These are phyloP conservation scores for Flaveria robusta DNA, from an alignment of 129 eudicot species.

Conservation along the genomic window DNA sequence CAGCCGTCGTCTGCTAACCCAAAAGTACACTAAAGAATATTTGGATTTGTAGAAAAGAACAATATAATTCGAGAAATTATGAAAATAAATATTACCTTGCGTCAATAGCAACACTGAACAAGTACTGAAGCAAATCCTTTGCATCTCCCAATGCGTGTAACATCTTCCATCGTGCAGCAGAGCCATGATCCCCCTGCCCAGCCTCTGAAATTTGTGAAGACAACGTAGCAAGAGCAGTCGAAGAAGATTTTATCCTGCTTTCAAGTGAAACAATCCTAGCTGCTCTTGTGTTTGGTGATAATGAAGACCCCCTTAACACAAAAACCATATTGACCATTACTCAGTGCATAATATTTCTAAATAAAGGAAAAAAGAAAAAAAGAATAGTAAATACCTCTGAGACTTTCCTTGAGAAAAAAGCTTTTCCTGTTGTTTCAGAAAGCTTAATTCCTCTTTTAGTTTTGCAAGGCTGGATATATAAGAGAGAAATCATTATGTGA, in stretches of 20 bases:
- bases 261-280: conserved; percentile 85
- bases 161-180: conserved; percentile 77
- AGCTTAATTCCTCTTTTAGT: conserved; percentile 81
- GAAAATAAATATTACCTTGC: conserved; percentile 53
- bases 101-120: conserved; percentile 67
- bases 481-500: conserved; percentile 13
- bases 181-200: conserved; percentile 60
- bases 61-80: conserved; percentile 1
- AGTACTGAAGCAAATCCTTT: conserved; percentile 75
- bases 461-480: conserved; percentile 67
- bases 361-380: neutral
- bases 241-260: conserved; percentile 67
- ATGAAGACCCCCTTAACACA: conserved; percentile 50
- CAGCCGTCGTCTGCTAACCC: conserved; percentile 58
- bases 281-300: conserved; percentile 80
- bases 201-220: conserved; percentile 91
- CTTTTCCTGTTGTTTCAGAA: conserved; percentile 73
- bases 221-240: conserved; percentile 69
- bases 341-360: conserved; percentile 2
- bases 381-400: conserved; percentile 49
- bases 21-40: neutral
- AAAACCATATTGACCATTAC: conserved; percentile 12
- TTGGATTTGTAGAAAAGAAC: neutral
- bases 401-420: conserved; percentile 62
- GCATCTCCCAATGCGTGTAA: conserved; percentile 89